Base-by-base conservation (phyloP, 345 rosid species). In the Cardamine occulta region DNA sequence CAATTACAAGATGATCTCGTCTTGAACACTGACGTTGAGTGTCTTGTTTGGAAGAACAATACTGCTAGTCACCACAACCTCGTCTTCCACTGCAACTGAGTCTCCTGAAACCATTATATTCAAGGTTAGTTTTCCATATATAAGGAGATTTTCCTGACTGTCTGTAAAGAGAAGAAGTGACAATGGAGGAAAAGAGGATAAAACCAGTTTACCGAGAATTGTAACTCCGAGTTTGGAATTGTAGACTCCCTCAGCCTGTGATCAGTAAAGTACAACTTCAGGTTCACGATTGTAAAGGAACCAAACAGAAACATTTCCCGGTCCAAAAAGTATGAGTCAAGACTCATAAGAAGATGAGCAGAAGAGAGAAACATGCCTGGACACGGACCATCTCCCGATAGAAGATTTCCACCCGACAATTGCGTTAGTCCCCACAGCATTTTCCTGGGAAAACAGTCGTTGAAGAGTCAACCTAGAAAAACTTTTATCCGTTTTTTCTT, bases 361-460 rank as follows among this genome's bases (percentile, higher is more conserved):
- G 35, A 59, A 37, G 74, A 68, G 70, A 45, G 31, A 39, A 13
- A 42, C 53, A 54, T 73, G 68, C 98, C 98, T 93, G 98, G 78
- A 88, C 91, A 63, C 97, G 91, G 98, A 89, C 98, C 98, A 93
- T 84, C 88, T 89, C 42, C 98, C 98, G 7, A 91, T 77, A 13
- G 97, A 85, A 60, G 97, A 91, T 77, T 89, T 93, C 98, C 98
- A 93, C 28, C 98, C 98, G 59, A 93, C 80, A 47, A 93, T 93
- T 19, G 98, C 86, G 66, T 91, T 84, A 34, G 81, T 84, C 58
- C 88, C 96, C 73, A 93, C 94, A 26, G 94, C 98, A 84, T 93
- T 91, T 80, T 91, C 98, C 98, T 93, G 88, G 29, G 68, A 2
- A 54, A 21, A 31, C 32, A 21, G 55, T 80, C 67, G 74, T 34